These are phyloP conservation scores for Trypanosoma platydactyli DNA, from an alignment of 208 protist genomes.

Conservation along the genomic window DNA sequence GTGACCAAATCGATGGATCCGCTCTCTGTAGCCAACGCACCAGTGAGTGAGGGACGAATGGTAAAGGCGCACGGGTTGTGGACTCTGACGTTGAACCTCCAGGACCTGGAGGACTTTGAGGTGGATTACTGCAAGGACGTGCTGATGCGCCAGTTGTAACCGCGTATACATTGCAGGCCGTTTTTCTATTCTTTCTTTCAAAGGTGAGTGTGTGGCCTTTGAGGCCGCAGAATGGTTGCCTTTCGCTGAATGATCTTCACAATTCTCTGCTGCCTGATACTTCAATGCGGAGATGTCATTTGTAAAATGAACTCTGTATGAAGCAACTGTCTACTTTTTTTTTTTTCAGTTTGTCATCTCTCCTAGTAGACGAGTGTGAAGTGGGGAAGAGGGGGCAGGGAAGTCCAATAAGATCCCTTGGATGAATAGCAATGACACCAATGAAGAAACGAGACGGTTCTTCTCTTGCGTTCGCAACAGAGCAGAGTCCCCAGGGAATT, in stretches of 20 bases:
- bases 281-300: too few relatives aligned
- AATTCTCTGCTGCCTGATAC: too few relatives aligned
- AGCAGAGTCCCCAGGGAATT: too few relatives aligned
- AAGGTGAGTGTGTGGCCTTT: not conserved
- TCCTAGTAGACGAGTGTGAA: too few relatives aligned
- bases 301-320: too few relatives aligned
- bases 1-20: conserved; percentile 87
- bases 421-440: too few relatives aligned
- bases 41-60: conserved; percentile 83
- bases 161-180: not conserved
- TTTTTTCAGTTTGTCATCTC: too few relatives aligned
- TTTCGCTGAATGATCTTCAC: not conserved
- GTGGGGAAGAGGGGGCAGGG: too few relatives aligned
- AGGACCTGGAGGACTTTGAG: conserved; percentile 91
- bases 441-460: too few relatives aligned
- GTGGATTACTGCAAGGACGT: conserved; percentile 91
- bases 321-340: too few relatives aligned
- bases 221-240: not conserved
- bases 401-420: too few relatives aligned
- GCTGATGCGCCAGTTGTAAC: conserved; percentile 65
- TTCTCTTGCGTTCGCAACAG: too few relatives aligned
- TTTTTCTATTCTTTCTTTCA: conserved; percentile 20
- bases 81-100: conserved; percentile 88
- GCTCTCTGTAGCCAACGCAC: conserved; percentile 64
- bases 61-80: conserved; percentile 82